Percentiles rank a stretch among this genome's conserved stretches.
phyloP scores from a whole-genome alignment of 805 yeast species.

The Saturnispora bothae region DNA sequence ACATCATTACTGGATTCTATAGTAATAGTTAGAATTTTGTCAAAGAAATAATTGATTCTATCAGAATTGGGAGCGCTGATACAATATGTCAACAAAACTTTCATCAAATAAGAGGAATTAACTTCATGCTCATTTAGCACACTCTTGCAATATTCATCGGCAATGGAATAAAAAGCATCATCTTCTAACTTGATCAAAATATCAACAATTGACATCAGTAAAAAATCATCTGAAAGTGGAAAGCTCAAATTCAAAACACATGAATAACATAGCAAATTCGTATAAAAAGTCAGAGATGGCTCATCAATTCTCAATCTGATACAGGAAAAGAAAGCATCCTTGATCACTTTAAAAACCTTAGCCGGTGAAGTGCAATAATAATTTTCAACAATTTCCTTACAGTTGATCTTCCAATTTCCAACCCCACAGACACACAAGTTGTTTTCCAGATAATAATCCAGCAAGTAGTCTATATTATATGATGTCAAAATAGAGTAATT shows the following conservation, averaged over 20 bases:
- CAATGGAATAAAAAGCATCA: constrained; percentile 3
- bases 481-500: constrained; percentile 14
- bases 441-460: constrained; percentile 38
- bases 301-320: constrained; percentile 13
- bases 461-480: constrained; percentile 26
- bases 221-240: constrained; percentile 7
- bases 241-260: constrained; percentile 10
- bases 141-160: constrained; percentile 5
- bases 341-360: constrained; percentile 15
- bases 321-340: constrained; percentile 14
- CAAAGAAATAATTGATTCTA: constrained; percentile 1
- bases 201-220: constrained; percentile 6
- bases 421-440: constrained; percentile 44
- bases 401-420: constrained; percentile 41
- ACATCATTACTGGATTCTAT: neutral
- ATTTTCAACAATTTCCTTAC: constrained; percentile 33
- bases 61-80: constrained; percentile 1
- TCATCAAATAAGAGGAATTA: constrained; percentile 3
- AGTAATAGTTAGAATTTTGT: constrained; percentile 1
- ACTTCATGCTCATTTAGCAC: neutral
- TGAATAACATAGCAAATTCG: constrained; percentile 13
- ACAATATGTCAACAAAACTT: constrained; percentile 1
- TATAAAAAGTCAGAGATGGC: constrained; percentile 11
- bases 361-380: constrained; percentile 28
- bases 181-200: constrained; percentile 7